Evolutionary conservation across 495 filamentous ascomycete species (phyloP), one percentile per base, ranked within the genome.

Genomic region (Massariosphaeria phaeospora): DNA sequence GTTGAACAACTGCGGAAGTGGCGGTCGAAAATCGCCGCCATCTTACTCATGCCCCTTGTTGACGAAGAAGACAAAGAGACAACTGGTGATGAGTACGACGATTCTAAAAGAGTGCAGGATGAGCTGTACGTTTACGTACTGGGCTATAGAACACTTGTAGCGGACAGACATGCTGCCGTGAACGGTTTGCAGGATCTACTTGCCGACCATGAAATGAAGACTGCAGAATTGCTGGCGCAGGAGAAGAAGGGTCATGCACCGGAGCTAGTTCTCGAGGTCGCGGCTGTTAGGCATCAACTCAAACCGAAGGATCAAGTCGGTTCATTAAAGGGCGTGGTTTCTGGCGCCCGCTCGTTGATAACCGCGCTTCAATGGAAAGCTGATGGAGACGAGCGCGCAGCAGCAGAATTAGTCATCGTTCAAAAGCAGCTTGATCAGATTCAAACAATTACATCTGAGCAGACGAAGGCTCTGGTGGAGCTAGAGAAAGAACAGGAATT

Each of bases 11-110:
- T 95, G 23, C 76, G 83, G 13, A 72, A 85, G 51, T 95, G 86
- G 87, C 76, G 90, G 25, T 75, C 83, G 23, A 72, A 79, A 20
- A 79, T 89, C 55, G 75, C 86, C 27, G 72, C 84, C 42, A 76
- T 91, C 17, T 75, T 96, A 1, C 70, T 83, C 1, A 75, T 82
- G 38, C 79, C 86, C 0, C 75, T 98, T 6, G 84, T 98, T 20
- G 93, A 96, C 59, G 80, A 90, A 61, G 76, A 80, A 6, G 78
- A 76, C 12, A 72, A 76, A 7, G 86, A 93, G 30, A 76, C 83
- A 1, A 86, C 89, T 33, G 91, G 93, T 29, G 81, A 96, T 20
- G 91, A 96, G 66, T 94, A 93, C 56, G 87, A 89, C 55, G 79
- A 84, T 13, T 93, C 91, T 2, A 91, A 86, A 0, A 88, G 86